These are phyloP conservation scores for Thermomucor indicae-seudaticae DNA, from an alignment of 371 early-diverging fungal species.

Conservation along the genomic window DNA sequence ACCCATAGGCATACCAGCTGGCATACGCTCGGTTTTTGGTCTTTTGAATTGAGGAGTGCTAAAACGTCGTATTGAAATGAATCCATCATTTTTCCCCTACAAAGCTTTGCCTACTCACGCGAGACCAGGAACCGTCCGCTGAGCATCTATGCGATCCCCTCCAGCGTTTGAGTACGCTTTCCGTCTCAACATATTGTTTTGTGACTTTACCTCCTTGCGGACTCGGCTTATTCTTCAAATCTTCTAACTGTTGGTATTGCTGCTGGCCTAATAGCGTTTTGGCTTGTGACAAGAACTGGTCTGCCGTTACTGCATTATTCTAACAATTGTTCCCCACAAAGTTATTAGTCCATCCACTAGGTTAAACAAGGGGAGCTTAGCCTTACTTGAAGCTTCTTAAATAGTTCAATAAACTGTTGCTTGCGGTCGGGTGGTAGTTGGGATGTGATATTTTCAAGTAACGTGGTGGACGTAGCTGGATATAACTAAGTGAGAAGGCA, in stretches of 20 bases:
- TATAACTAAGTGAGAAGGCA: not conserved
- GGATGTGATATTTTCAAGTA: constrained; percentile 33
- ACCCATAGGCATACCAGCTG: constrained; percentile 28
- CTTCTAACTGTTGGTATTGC: constrained; percentile 40
- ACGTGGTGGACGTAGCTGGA: constrained; percentile 12
- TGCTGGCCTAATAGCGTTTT: constrained; percentile 33
- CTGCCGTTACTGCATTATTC: constrained; percentile 30
- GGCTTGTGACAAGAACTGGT: constrained; percentile 35
- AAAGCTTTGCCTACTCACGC: too few species aligned
- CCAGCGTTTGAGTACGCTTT: too few species aligned
- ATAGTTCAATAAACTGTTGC: constrained; percentile 32
- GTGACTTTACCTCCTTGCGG: too few species aligned
- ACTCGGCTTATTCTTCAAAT: constrained; percentile 39
- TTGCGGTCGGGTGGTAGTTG: constrained; percentile 34
- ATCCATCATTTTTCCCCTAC: not conserved
- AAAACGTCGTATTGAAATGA: not conserved
- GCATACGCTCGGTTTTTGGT: constrained; percentile 13
- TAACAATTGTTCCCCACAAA: too few species aligned
- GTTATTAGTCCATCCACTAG: not conserved
- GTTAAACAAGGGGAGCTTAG: not conserved
- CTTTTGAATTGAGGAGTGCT: constrained; percentile 31
- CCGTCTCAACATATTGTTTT: too few species aligned
- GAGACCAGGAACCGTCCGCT: too few species aligned
- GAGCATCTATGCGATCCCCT: too few species aligned
- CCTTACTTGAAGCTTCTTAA: constrained; percentile 33